A percentile compares a stretch with the other conserved stretches of the same genome.
These are phyloP conservation scores for Saturnispora saitoi DNA, from an alignment of 805 yeast genomes.

Conservation along the genomic window DNA sequence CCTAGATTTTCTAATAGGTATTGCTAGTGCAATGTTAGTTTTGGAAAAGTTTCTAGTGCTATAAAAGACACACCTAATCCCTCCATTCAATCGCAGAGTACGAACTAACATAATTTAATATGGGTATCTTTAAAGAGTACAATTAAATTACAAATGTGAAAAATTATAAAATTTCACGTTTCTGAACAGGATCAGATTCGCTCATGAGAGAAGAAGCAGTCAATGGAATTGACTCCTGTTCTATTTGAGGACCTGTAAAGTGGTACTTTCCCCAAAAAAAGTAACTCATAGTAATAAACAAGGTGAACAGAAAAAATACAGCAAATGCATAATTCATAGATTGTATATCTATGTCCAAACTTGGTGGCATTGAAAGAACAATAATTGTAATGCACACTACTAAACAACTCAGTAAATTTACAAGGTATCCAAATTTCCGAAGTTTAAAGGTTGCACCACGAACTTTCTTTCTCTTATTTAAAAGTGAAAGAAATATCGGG, in stretches of 20 bases:
- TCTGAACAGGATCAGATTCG: slow-evolving; percentile 1
- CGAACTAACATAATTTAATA: neutral
- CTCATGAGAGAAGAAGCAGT: neutral
- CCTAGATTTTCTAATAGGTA: slow-evolving; percentile 5
- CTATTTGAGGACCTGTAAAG: slow-evolving; percentile 55
- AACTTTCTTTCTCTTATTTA: slow-evolving; percentile 51
- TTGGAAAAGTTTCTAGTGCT: neutral
- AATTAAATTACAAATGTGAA: neutral
- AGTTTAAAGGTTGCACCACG: slow-evolving; percentile 63
- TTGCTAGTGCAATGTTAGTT: neutral
- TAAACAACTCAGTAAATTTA: slow-evolving; percentile 48
- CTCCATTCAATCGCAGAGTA: neutral
- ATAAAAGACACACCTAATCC: neutral
- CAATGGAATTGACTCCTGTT: neutral
- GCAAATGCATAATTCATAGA: slow-evolving; percentile 62
- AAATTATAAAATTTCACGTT: slow-evolving; percentile 3
- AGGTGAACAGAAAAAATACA: slow-evolving; percentile 44
- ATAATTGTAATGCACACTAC: slow-evolving; percentile 55
- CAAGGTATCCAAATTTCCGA: slow-evolving; percentile 52
- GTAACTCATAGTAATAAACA: slow-evolving; percentile 42
- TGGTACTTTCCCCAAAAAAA: slow-evolving; percentile 51
- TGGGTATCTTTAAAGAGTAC: neutral
- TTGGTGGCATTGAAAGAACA: slow-evolving; percentile 65
- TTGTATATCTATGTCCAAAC: slow-evolving; percentile 39
- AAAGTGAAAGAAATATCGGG: slow-evolving; percentile 56